Conservation (phyloP, 108 stramenopile genomes). For the Bacterosira constricta region DNA sequence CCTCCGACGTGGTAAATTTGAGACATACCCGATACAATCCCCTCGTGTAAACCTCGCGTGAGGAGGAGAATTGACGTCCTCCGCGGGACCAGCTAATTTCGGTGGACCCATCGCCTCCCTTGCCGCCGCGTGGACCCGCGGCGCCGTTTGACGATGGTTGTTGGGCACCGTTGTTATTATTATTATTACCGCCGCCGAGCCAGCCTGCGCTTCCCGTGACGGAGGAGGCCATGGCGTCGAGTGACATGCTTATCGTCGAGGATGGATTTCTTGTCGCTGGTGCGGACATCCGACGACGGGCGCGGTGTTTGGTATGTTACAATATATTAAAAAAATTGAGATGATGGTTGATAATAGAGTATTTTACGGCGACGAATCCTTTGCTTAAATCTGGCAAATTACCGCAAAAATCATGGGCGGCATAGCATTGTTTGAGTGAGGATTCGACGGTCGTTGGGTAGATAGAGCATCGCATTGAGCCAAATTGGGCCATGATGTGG, state of each 20-base stretch:
- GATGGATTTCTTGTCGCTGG: not conserved
- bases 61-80: conserved; percentile 79
- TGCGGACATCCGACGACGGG: conserved; percentile 6
- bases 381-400: no score
- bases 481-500: no score
- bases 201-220: conserved; percentile 6
- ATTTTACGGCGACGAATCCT: not conserved
- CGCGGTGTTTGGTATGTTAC: conserved; percentile 18
- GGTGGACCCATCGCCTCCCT: conserved; percentile 3
- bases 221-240: conserved; percentile 17
- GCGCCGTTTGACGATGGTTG: not conserved
- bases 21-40: conserved; percentile 81
- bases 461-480: no score
- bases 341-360: not conserved
- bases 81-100: conserved; percentile 70
- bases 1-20: conserved; percentile 92
- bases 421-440: no score
- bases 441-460: no score
- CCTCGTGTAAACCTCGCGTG: conserved; percentile 86
- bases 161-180: not conserved
- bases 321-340: not conserved
- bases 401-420: no score
- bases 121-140: not conserved
- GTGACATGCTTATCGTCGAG: not conserved
- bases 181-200: conserved; percentile 2